phyloP scores from a whole-genome alignment of 129 eudicot genomes.

The Centrapalus pauciflorus region DNA sequence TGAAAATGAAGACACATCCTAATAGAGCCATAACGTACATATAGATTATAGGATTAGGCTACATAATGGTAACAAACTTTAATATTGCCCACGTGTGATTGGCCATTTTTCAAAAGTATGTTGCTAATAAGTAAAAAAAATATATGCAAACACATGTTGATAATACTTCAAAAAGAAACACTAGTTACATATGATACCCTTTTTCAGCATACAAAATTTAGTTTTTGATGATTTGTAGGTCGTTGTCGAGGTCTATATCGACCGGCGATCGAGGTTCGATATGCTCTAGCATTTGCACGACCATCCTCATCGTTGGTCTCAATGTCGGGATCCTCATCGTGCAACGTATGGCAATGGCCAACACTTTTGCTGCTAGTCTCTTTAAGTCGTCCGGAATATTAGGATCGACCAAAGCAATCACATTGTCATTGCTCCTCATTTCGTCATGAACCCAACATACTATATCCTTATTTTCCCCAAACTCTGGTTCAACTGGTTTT shows the following conservation, averaged over 20 bases:
- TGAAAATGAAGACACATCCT: too few relatives aligned
- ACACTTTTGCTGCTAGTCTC: slow-evolving; percentile 33
- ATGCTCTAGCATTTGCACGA: slow-evolving; percentile 64
- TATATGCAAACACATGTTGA: background rate
- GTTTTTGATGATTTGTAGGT: background rate
- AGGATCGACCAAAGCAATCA: slow-evolving; percentile 36
- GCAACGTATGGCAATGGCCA: slow-evolving; percentile 56
- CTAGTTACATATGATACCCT: background rate
- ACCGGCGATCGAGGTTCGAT: slow-evolving; percentile 23
- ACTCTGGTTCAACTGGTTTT: slow-evolving; percentile 46
- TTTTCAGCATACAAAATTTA: background rate
- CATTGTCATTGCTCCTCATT: slow-evolving; percentile 24
- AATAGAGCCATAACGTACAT: too few relatives aligned
- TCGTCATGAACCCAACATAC: slow-evolving; percentile 42
- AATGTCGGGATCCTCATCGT: slow-evolving; percentile 44
- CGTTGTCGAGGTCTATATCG: slow-evolving; percentile 19
- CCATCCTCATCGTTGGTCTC: slow-evolving; percentile 70
- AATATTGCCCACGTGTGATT: too few relatives aligned
- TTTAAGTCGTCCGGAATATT: slow-evolving; percentile 26
- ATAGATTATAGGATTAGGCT: too few relatives aligned
- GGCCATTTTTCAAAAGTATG: background rate
- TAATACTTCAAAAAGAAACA: too few relatives aligned
- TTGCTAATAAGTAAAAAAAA: background rate
- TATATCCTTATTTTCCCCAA: slow-evolving; percentile 51
- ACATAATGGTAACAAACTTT: too few relatives aligned